Conservation (phyloP, 2,329 filamentous ascomycete species). For the Ampelomyces quisqualis region DNA sequence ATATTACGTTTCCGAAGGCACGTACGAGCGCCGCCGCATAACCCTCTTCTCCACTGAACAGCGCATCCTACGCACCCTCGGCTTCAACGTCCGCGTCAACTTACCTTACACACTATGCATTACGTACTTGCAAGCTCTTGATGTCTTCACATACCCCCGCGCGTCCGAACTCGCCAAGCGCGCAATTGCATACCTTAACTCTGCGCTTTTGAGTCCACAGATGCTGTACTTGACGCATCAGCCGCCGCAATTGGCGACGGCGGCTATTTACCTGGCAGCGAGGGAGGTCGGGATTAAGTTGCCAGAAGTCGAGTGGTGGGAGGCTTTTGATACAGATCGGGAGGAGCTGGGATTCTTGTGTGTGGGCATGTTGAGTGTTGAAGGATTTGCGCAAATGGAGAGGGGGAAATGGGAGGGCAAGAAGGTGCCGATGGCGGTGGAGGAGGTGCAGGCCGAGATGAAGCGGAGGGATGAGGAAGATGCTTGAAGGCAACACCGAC, state of each 20-base stretch:
- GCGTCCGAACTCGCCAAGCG: conserved; percentile 61
- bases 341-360: conserved; percentile 94
- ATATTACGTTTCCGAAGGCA: conserved; percentile 68
- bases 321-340: conserved; percentile 92
- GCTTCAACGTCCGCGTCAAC: conserved; percentile 81
- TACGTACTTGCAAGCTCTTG: conserved; percentile 89
- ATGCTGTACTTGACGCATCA: conserved; percentile 90
- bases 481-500: too few species aligned
- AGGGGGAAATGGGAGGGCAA: conserved; percentile 53
- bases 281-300: conserved; percentile 74
- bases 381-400: conserved; percentile 66
- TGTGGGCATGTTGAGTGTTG: conserved; percentile 77
- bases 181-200: conserved; percentile 78
- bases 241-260: conserved; percentile 78
- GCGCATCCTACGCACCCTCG: conserved; percentile 70
- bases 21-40: conserved; percentile 62
- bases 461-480: conserved; percentile 46
- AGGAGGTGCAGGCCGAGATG: conserved; percentile 61
- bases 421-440: conserved; percentile 61
- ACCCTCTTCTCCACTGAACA: conserved; percentile 74
- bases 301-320: conserved; percentile 90
- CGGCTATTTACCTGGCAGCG: conserved; percentile 87
- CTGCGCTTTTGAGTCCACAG: conserved; percentile 81
- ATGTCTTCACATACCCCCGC: conserved; percentile 56
- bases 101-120: conserved; percentile 84